phyloP scores from a whole-genome alignment of 2,329 filamentous ascomycete genomes.

The Ceratocystis lukuohia region DNA sequence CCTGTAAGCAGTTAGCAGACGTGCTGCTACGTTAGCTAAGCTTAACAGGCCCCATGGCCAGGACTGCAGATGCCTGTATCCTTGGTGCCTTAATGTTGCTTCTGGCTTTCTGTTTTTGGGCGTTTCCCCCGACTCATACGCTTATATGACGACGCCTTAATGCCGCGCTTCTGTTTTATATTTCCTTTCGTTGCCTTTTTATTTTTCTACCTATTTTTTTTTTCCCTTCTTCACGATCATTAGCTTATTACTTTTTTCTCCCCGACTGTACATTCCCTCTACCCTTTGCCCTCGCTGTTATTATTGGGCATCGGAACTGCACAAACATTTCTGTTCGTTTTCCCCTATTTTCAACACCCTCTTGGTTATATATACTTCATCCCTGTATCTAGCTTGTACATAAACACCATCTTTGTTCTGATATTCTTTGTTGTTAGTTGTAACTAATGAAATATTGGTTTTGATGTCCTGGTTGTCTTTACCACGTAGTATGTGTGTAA shows the following conservation, averaged over 20 bases:
- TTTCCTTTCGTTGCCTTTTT: not conserved
- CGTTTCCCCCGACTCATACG: not conserved
- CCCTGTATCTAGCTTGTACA: constrained; percentile 8
- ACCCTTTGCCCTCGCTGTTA: not conserved
- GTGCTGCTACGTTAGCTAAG: not conserved
- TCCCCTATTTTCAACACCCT: not conserved
- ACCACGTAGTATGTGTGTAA: not conserved
- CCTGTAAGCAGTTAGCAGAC: constrained; percentile 12
- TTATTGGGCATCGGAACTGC: not conserved
- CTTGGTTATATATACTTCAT: not conserved
- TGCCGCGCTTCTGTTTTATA: not conserved
- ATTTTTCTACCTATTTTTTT: not conserved
- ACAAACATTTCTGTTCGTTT: constrained; percentile 4
- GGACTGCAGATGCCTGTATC: not conserved
- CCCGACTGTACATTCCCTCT: not conserved
- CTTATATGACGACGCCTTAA: not conserved
- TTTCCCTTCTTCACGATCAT: not conserved
- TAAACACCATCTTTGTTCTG: not conserved
- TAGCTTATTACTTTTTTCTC: not conserved
- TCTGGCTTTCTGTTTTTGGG: not conserved
- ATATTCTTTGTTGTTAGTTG: not conserved
- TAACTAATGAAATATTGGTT: constrained; percentile 1
- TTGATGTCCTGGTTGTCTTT: not conserved
- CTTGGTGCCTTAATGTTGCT: not conserved
- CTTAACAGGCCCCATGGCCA: not conserved